Conservation (phyloP, 176 grass and related monocot species). For the Neostapfia colusana region DNA sequence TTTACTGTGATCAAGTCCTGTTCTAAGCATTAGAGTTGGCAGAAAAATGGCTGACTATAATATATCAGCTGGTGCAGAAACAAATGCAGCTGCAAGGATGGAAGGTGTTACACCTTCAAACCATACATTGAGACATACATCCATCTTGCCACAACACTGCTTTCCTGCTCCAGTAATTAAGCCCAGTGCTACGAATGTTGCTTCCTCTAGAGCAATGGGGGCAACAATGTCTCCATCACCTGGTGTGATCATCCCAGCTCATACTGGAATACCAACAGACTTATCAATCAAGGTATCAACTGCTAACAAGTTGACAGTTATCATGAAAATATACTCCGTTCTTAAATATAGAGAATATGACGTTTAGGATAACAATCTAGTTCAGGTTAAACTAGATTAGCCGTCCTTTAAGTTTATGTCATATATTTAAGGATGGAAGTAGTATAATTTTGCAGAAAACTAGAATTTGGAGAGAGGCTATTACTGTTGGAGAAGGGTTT, state of each 20-base stretch:
- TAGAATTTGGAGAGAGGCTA: not conserved
- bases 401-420: too few relatives aligned
- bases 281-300: constrained; percentile 63
- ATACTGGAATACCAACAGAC: constrained; percentile 50
- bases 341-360: too few relatives aligned
- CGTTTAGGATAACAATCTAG: too few relatives aligned
- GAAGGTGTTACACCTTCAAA: constrained; percentile 38
- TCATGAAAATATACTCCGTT: not conserved
- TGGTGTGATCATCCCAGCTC: constrained; percentile 36
- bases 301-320: not conserved
- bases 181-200: constrained; percentile 42
- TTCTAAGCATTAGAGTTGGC: constrained; percentile 30
- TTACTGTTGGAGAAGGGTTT: not conserved
- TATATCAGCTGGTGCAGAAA: constrained; percentile 50
- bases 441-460: not conserved
- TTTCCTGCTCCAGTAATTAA: constrained; percentile 57
- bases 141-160: constrained; percentile 44
- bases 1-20: constrained; percentile 16
- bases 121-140: constrained; percentile 44
- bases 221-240: constrained; percentile 37
- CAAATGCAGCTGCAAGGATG: constrained; percentile 47
- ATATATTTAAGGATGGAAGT: too few relatives aligned
- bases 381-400: too few relatives aligned
- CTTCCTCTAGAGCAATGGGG: constrained; percentile 43
- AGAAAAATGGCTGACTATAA: constrained; percentile 33